Evolutionary conservation across 2,329 filamentous ascomycete species (phyloP).

Genomic region (Aspergillus udagawae): DNA sequence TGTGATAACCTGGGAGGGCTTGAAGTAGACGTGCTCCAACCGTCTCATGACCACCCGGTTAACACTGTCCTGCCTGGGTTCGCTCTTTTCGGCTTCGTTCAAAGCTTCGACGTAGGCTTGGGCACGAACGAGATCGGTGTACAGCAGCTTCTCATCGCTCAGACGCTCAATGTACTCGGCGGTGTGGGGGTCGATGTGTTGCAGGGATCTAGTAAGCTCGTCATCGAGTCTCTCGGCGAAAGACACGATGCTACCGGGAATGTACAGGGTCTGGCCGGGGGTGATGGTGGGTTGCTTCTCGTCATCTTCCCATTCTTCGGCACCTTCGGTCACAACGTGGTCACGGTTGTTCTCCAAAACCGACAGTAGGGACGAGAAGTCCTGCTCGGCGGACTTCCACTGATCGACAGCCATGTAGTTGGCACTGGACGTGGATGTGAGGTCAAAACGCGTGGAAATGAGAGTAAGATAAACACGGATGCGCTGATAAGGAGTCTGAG

Average conservation of each 20-base stretch:
- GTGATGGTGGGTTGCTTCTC: slow-evolving; percentile 80
- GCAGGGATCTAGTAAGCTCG: slow-evolving; percentile 93
- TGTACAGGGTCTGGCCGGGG: slow-evolving; percentile 74
- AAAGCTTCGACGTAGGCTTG: slow-evolving; percentile 85
- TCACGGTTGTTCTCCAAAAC: slow-evolving; percentile 75
- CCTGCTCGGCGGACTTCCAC: slow-evolving; percentile 91
- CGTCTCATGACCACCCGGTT: slow-evolving; percentile 93
- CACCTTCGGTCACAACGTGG: slow-evolving; percentile 82
- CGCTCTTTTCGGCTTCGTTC: slow-evolving; percentile 63
- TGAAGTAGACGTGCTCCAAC: slow-evolving; percentile 98
- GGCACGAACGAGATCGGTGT: slow-evolving; percentile 86
- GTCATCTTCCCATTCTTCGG: slow-evolving; percentile 98
- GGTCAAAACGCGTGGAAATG: slow-evolving; percentile 90
- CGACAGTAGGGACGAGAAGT: slow-evolving; percentile 72
- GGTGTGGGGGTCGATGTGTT: slow-evolving; percentile 96
- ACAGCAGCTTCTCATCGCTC: slow-evolving; percentile 83
- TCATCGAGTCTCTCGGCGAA: slow-evolving; percentile 94
- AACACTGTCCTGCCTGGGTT: slow-evolving; percentile 76
- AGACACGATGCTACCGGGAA: slow-evolving; percentile 90
- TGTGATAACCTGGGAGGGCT: slow-evolving; percentile 88
- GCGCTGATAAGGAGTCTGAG: slow-evolving; percentile 85
- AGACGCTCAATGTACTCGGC: slow-evolving; percentile 97
- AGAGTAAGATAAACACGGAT: slow-evolving; percentile 88
- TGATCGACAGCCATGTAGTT: slow-evolving; percentile 91
- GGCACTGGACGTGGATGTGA: slow-evolving; percentile 68